Base-by-base conservation (phyloP, 176 grass and related monocot species). In the Musa acuminata region DNA sequence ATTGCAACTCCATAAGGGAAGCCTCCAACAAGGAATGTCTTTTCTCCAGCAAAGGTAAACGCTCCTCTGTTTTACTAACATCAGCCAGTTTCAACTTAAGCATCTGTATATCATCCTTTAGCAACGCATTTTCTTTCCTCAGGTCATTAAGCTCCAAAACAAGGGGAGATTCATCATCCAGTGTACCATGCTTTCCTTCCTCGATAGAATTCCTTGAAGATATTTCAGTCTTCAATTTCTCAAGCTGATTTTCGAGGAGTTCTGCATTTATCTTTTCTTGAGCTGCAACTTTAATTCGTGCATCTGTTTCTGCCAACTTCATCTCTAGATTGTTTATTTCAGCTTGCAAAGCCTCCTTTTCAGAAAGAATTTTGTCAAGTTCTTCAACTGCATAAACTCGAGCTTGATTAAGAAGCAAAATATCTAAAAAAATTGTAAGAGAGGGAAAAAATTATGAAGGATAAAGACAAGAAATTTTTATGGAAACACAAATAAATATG, bases 391-490 rank as follows among this genome's bases (percentile, higher is more conserved):
- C 82, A 72, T 80, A 71, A 79, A 93, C 67, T 74, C 86, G 89
- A 80, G 90, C 94, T 87, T 93, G 81, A 91, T 98, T 98, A 73
- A 98, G 79, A 85, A 91, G 88, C 78, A 93, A 75, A 85, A 93
- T 89, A 91, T 98, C 94, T 98, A 86, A 52, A 23, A 20, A 25
- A 60, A 52, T 16, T 16, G 29, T 51, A 52, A 72, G 25, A 55
- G 58, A 22, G 10, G 53, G 72, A 71, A 83, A 68, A 58, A 79
- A 35, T 2, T 25, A 72, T 14, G 50, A 81, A 77, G 26, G 73
- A 64, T 43, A 52, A 71, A 62, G 50, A 65, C 16, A 77, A 13
- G n/a, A 66, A 49, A 67, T 58, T 80, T 14, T 55, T 53, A 72
- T 52, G 48, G 62, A 80, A 60, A 49, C 51, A 81, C 14, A 74